These are phyloP conservation scores for Tylopilus plumbeoviolaceoides DNA, from an alignment of 768 basidiomycete genomes.

Conservation along the genomic window DNA sequence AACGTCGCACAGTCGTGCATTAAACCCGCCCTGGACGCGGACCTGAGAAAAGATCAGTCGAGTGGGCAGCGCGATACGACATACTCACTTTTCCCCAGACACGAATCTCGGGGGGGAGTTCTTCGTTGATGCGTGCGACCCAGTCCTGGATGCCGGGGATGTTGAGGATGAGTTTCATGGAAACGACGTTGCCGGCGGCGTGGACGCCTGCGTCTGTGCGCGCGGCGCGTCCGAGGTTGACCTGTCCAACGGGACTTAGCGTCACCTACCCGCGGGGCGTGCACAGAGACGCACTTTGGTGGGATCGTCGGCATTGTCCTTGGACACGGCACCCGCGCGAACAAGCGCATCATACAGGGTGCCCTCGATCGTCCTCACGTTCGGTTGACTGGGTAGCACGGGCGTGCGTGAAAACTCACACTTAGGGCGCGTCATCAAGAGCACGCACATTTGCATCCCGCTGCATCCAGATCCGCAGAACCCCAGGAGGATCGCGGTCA, in stretches of 20 bases:
- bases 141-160: slow-evolving; percentile 72
- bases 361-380: slow-evolving; percentile 80
- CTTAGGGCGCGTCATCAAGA: no score
- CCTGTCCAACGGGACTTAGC: slow-evolving; percentile 40
- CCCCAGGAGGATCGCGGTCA: slow-evolving; percentile 80
- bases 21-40: slow-evolving; percentile 78
- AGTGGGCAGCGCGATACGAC: not conserved
- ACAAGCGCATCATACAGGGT: slow-evolving; percentile 84
- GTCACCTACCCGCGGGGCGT: not conserved
- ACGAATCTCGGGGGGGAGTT: slow-evolving; percentile 87
- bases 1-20: slow-evolving; percentile 59
- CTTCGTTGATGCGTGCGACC: slow-evolving; percentile 70
- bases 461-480: slow-evolving; percentile 90
- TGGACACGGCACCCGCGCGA: slow-evolving; percentile 87
- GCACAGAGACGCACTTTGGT: slow-evolving; percentile 56
- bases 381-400: slow-evolving; percentile 52
- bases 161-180: slow-evolving; percentile 81
- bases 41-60: slow-evolving; percentile 35
- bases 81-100: slow-evolving; percentile 83
- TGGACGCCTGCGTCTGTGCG: slow-evolving; percentile 97
- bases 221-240: slow-evolving; percentile 82
- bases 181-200: slow-evolving; percentile 91
- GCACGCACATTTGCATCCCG: slow-evolving; percentile 93
- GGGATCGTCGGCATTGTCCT: slow-evolving; percentile 89
- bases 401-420: no score